phyloP scores from a whole-genome alignment of 139 green algal genomes.

The Coccomyxa sp. region DNA sequence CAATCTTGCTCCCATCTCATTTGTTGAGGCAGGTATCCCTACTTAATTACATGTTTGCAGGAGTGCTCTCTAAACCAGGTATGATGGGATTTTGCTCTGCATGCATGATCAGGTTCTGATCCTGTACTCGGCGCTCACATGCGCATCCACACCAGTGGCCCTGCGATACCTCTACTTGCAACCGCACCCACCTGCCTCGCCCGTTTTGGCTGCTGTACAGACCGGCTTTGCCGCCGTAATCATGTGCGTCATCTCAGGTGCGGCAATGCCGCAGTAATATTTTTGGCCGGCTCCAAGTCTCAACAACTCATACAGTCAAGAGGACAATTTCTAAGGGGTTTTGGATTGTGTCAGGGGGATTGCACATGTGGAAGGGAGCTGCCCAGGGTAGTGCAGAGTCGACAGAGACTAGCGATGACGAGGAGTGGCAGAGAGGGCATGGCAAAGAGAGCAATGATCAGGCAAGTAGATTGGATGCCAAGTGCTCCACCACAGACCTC shows the following conservation, averaged over 20 bases:
- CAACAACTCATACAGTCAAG: too few species aligned
- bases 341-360: too few species aligned
- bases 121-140: constrained; percentile 11
- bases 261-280: neutral
- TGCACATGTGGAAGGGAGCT: too few species aligned
- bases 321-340: too few species aligned
- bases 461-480: too few species aligned
- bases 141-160: constrained; percentile 11
- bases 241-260: constrained; percentile 4
- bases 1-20: neutral
- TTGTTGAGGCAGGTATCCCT: neutral
- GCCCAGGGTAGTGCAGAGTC: too few species aligned
- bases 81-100: neutral
- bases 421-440: too few species aligned
- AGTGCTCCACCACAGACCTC: too few species aligned
- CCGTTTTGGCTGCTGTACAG: constrained; percentile 17
- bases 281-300: too few species aligned
- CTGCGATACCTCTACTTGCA: constrained; percentile 12
- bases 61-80: neutral
- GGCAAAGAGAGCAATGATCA: too few species aligned
- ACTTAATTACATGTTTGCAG: neutral
- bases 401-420: too few species aligned
- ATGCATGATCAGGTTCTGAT: constrained; percentile 4
- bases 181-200: neutral
- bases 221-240: constrained; percentile 12